phyloP scores from a whole-genome alignment of 305 asterid genomes.

The Fraxinus greggii region DNA sequence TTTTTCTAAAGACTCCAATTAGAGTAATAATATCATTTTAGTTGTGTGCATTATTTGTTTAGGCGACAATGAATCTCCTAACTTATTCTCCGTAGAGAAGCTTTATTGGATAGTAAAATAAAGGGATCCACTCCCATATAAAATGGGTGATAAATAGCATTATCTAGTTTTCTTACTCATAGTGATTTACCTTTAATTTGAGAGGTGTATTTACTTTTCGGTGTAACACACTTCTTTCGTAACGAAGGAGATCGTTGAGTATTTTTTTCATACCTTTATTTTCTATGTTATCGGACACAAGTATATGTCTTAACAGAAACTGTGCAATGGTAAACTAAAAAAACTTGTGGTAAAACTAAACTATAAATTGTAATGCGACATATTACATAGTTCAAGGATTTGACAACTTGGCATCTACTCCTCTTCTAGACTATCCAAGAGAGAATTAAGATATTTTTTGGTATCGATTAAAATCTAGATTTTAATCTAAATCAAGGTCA shows the following conservation, averaged over 20 bases:
- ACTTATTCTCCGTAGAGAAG: background rate
- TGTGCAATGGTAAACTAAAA: background rate
- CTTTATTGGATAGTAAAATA: background rate
- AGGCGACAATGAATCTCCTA: background rate
- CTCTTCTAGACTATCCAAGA: background rate
- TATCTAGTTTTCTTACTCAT: background rate
- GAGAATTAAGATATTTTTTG: background rate
- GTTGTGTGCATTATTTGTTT: background rate
- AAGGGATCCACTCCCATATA: too few relatives aligned
- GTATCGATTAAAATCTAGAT: too few relatives aligned
- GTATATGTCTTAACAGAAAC: background rate
- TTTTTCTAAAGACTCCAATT: background rate
- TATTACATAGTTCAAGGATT: background rate
- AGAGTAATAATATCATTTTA: background rate
- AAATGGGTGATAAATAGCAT: background rate
- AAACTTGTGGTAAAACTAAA: background rate
- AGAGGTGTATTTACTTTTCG: background rate
- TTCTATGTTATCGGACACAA: background rate
- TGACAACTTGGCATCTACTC: background rate
- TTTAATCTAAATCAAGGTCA: too few relatives aligned
- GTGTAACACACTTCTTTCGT: background rate
- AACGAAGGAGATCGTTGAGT: background rate
- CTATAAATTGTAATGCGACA: background rate
- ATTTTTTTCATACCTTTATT: background rate
- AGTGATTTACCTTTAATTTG: background rate